phyloP scores from a whole-genome alignment of 148 eudicot genomes.

The Hydrangea macrophylla region DNA sequence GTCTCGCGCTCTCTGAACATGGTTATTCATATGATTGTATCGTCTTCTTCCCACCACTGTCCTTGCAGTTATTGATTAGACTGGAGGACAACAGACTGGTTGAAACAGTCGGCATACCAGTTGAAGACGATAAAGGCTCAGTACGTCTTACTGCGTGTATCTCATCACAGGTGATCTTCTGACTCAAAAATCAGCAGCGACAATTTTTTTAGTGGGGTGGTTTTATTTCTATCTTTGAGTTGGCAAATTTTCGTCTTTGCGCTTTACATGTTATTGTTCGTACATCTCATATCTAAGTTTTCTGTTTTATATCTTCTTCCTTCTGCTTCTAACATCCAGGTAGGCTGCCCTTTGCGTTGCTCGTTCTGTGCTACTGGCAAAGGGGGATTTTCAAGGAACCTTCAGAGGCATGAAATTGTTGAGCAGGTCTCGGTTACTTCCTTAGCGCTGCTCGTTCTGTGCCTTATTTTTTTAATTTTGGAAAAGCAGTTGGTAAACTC shows the following conservation, averaged over 20 bases:
- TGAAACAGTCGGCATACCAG: slow-evolving; percentile 99
- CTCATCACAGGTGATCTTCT: slow-evolving; percentile 84
- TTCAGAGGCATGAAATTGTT: slow-evolving; percentile 86
- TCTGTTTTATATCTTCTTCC: slow-evolving; percentile 1
- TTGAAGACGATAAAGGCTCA: slow-evolving; percentile 79
- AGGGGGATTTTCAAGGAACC: slow-evolving; percentile 96
- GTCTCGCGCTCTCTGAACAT: not conserved
- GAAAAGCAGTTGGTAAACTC: not conserved
- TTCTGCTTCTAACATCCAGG: slow-evolving; percentile 40
- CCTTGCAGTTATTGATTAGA: slow-evolving; percentile 68
- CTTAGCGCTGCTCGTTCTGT: no score
- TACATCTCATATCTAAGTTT: no score
- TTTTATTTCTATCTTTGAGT: not conserved
- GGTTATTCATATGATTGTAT: slow-evolving; percentile 10
- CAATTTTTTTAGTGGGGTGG: not conserved
- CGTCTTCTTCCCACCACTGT: slow-evolving; percentile 9
- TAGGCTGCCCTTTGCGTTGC: slow-evolving; percentile 96
- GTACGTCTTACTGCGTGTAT: slow-evolving; percentile 93
- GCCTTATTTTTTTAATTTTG: not conserved
- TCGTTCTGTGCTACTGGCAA: slow-evolving; percentile 99
- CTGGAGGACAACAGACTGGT: slow-evolving; percentile 86
- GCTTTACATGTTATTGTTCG: not conserved
- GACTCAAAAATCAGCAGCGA: not conserved
- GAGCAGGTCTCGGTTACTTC: slow-evolving; percentile 68
- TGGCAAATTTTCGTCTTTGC: not conserved